Base-by-base conservation (phyloP, 495 filamentous ascomycete species). In the Bathelium albidoporum region DNA sequence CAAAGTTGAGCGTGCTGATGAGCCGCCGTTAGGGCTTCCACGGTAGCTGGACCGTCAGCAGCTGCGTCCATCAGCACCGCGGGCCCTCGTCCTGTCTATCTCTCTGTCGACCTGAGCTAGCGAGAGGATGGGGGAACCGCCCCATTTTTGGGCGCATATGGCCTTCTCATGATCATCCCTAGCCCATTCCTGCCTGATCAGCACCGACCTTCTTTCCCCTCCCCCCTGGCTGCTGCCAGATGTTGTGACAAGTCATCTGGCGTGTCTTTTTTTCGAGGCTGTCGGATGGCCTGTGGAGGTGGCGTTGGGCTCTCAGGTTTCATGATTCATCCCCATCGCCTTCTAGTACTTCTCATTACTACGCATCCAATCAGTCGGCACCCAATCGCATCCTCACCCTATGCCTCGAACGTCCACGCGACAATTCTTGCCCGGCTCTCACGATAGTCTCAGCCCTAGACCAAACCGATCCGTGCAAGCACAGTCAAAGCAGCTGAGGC, bases 311-410 rank as follows among this genome's bases (percentile, higher is more conserved):
- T 28, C 24, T 20, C 18, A 4, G 29, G 49, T 55, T 55, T 55
- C 49, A 55, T 55, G 49, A 55, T 55, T 55, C 49, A 55, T 55
- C 49, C 34, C 49, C 49, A 55, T 55, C 49, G 49, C 49, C 49
- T 11, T 55, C 24, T 20, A 11, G 9, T 29, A n/a, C 49, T 55
- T 55, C 49, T 55, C 49, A 55, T 55, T 29, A 55, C 24, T 55
- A 10, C 22, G 20, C 20, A 55, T 29, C 49, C 49, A 55, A 55
- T 55, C 49, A 55, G 26, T 55, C 49, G 49, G 49, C 49, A 29
- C 24, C 49, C 49, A 55, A 29, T 29, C 49, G 49, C 24, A 9
- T 29, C 2, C 2, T 26, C 20, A 12, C 49, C 49, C 20, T 11
- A 20, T 20, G 49, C 49, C 49, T 55, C 49, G 49, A 55, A 55